Conservation (phyloP, 768 basidiomycete genomes). For the Scleroderma citrinum region DNA sequence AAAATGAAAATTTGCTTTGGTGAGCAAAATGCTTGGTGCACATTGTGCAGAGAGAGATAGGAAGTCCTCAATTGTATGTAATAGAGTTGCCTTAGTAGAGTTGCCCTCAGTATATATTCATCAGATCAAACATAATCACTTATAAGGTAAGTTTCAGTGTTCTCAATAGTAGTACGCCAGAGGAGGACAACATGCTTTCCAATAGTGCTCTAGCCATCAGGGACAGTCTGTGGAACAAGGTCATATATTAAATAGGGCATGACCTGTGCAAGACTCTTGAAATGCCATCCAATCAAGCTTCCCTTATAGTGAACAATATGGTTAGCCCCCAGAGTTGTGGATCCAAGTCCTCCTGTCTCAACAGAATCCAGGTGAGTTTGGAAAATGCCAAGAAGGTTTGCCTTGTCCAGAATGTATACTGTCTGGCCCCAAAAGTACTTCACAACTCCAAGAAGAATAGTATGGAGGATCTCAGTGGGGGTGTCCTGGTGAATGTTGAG, state of each 20-base stretch:
- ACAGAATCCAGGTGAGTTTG: constrained; percentile 22
- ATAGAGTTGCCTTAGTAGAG: neutral
- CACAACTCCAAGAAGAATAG: constrained; percentile 27
- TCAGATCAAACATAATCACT: neutral
- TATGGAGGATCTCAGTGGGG: constrained; percentile 30
- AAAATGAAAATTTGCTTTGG: constrained; percentile 29
- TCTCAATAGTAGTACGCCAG: constrained; percentile 36
- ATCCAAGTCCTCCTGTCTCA: constrained; percentile 17
- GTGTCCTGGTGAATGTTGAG: constrained; percentile 28
- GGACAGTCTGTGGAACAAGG: constrained; percentile 18
- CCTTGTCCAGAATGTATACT: constrained; percentile 17
- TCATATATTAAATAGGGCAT: constrained; percentile 28
- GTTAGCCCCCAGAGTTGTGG: constrained; percentile 18
- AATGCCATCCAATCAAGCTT: constrained; percentile 27
- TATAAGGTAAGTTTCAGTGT: constrained; percentile 31
- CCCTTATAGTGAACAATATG: constrained; percentile 31
- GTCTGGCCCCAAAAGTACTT: constrained; percentile 32
- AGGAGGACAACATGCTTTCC: constrained; percentile 33
- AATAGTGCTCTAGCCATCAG: constrained; percentile 26
- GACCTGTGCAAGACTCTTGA: constrained; percentile 26
- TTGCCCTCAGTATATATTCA: neutral
- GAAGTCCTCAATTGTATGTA: constrained; percentile 18
- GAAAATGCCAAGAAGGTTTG: constrained; percentile 13
- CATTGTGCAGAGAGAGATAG: constrained; percentile 16
- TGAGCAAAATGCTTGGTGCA: constrained; percentile 19